Base-by-base conservation (phyloP, 805 yeast species). In the Kodamaea laetipori region DNA sequence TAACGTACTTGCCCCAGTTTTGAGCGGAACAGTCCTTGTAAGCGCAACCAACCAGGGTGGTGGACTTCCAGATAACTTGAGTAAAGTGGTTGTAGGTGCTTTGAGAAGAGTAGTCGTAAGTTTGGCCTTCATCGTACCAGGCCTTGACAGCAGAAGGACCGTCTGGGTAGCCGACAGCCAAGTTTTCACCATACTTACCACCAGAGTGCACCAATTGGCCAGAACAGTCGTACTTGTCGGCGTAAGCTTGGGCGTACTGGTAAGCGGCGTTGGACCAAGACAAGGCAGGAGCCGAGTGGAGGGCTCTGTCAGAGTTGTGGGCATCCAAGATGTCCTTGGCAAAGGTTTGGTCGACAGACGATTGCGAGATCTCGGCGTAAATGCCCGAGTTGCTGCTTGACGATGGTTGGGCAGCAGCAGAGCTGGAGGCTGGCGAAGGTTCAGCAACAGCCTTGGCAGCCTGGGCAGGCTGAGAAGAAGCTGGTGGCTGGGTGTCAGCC, bases 31-130 rank as follows among this genome's bases (percentile, higher is more conserved):
- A 86, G 51, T 73, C 60, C 57, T 79, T 81, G 62, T 71, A 67
- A 41, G 84, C 94, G 68, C 96, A 87, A 13, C 95, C 96, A 11
- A 87, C 44, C 50, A 71, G 61, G 7, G 80, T 71, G 23, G 87
- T 69, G 19, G 67, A 61, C 50, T 72, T 75, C 96, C 96, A 87
- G 24, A 87, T 78, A 36, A 87, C 68, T 61, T 86, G 94, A 15
- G 95, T 85, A 66, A 86, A 88, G 64, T 88, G 96, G 52, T 69
- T 64, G 44, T 66, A 71, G 43, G 66, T 60, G 36, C 64, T 54
- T 36, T 74, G 71, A 38, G 66, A 53, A 43, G 53, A 25, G 52
- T 50, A 50, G 45, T 41, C 41, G 47, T 46, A 63, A 36, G 51
- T 45, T 34, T 53, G 44, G 40, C 70, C 71, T 55, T 69, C 74